These are phyloP conservation scores for Bothriochloa decipiens DNA, from an alignment of 176 grass and related monocot genomes.

Conservation along the genomic window DNA sequence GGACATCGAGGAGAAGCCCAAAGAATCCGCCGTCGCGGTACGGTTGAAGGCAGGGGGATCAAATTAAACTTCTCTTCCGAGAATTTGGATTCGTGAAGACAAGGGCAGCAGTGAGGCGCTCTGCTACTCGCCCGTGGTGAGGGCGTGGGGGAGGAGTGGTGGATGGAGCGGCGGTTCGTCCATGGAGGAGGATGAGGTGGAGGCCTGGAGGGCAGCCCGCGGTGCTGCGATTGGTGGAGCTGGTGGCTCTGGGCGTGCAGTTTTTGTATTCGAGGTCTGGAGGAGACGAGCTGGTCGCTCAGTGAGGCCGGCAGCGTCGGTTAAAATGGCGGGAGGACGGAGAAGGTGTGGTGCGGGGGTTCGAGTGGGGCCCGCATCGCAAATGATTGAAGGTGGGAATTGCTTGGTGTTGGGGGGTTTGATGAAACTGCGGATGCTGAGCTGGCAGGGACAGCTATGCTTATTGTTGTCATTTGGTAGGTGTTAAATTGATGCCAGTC, in stretches of 20 bases:
- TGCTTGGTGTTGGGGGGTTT: conserved; percentile 7
- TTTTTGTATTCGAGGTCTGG: conserved; percentile 34
- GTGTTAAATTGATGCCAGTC: neutral
- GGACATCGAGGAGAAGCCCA: conserved; percentile 28
- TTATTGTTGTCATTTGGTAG: neutral
- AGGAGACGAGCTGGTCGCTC: neutral
- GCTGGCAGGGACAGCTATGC: conserved; percentile 13
- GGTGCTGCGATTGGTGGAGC: conserved; percentile 42
- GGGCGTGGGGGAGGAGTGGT: conserved; percentile 24
- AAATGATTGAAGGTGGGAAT: conserved; percentile 59
- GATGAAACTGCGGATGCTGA: conserved; percentile 28
- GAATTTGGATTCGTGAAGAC: neutral
- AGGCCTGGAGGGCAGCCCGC: neutral
- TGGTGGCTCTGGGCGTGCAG: conserved; percentile 27
- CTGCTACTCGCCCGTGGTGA: conserved; percentile 46
- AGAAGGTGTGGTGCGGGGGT: neutral
- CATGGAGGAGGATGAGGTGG: conserved; percentile 35
- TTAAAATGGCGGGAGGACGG: conserved; percentile 59
- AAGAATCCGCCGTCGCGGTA: neutral
- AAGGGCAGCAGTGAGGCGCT: neutral
- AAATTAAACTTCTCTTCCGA: neutral
- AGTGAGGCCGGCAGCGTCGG: conserved; percentile 26
- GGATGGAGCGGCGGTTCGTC: conserved; percentile 45
- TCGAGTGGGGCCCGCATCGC: conserved; percentile 36
- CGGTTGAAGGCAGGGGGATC: neutral